Conservation (phyloP, 176 grass and related monocot species). For the Triticum timopheevii region DNA sequence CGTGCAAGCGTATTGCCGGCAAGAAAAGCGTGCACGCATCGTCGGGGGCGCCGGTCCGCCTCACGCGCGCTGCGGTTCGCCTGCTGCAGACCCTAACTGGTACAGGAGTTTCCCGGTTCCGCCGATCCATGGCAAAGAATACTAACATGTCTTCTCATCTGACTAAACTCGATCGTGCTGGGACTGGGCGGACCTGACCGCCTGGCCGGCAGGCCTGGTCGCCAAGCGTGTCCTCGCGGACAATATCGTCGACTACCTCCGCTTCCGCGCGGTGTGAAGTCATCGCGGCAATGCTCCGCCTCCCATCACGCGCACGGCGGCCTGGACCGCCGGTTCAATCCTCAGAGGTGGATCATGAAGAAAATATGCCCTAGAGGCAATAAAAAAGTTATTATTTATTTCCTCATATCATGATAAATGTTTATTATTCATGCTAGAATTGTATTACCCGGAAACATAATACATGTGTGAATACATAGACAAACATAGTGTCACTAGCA, state of each 20-base stretch:
- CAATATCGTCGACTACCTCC: neutral
- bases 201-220: neutral
- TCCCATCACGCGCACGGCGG: neutral
- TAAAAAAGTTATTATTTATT: no score
- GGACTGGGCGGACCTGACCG: neutral
- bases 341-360: neutral
- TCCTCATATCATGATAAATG: no score
- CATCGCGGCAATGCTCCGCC: neutral
- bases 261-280: neutral
- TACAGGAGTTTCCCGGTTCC: neutral
- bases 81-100: neutral
- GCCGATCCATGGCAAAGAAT: neutral
- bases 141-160: neutral
- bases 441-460: no score
- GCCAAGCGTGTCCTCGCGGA: neutral
- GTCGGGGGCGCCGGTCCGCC: neutral
- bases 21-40: neutral
- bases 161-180: neutral
- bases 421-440: no score
- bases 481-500: no score
- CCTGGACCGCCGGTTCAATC: neutral
- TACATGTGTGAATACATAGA: no score
- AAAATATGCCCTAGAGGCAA: no score
- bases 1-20: neutral
- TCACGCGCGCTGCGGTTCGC: neutral